Evolutionary conservation across 352 stramenopile species (phyloP).

Genomic region (Pythium phragmitis): DNA sequence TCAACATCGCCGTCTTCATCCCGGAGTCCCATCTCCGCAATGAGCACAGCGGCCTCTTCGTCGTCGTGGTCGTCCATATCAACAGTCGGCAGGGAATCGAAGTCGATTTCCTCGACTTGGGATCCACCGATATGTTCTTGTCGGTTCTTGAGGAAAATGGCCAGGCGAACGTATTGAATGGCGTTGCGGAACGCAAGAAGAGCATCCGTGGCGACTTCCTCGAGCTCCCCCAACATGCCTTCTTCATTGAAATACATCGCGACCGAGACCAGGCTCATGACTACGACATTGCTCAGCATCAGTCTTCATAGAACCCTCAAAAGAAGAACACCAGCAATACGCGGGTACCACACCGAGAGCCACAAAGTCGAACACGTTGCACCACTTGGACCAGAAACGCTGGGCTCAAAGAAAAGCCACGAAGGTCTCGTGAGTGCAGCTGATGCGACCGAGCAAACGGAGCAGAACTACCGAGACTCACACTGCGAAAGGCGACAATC

Average conservation of each 20-base stretch:
- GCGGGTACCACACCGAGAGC: conserved; percentile 43
- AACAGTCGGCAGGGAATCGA: conserved; percentile 17
- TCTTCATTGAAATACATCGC: conserved; percentile 86
- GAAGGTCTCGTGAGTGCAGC: neutral
- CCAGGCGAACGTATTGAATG: conserved; percentile 77
- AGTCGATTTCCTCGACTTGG: conserved; percentile 29
- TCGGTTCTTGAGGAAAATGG: conserved; percentile 76
- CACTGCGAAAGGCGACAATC: conserved; percentile 77
- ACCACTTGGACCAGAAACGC: conserved; percentile 85
- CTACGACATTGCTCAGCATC: conserved; percentile 23
- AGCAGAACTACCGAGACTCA: conserved; percentile 28
- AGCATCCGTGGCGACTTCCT: conserved; percentile 77
- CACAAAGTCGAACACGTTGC: conserved; percentile 84
- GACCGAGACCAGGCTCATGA: conserved; percentile 77
- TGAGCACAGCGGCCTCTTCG: conserved; percentile 13
- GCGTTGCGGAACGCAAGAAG: conserved; percentile 76
- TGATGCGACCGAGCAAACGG: neutral
- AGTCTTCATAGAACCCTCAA: neutral
- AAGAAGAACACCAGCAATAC: neutral
- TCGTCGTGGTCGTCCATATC: conserved; percentile 18
- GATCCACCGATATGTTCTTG: conserved; percentile 27
- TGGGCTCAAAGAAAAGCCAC: conserved; percentile 10
- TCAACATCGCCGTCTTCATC: conserved; percentile 12
- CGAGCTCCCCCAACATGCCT: conserved; percentile 73
- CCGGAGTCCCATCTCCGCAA: conserved; percentile 20